Percentiles rank a stretch among this genome's conserved stretches.
These are phyloP conservation scores for Podospora comata DNA, from an alignment of 495 filamentous ascomycete species.

Conservation along the genomic window DNA sequence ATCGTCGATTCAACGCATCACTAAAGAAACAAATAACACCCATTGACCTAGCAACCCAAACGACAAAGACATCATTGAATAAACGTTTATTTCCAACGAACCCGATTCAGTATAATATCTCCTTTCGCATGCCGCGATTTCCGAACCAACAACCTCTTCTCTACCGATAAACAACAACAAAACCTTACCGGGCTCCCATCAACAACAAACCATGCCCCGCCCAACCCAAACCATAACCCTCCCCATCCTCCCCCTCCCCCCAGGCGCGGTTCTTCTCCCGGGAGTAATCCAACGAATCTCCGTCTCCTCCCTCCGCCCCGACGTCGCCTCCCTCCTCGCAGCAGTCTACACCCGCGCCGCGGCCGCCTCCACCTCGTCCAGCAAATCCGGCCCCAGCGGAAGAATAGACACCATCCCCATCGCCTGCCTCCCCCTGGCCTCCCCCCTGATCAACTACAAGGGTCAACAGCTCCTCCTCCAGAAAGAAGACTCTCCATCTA, in stretches of 20 bases:
- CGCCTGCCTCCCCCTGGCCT: conserved; percentile 76
- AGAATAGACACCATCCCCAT: conserved; percentile 64
- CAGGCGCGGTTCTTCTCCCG: conserved; percentile 73
- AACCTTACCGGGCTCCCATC: neutral
- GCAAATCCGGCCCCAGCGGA: conserved; percentile 44
- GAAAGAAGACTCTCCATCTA: conserved; percentile 41
- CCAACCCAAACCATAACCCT: conserved; percentile 46
- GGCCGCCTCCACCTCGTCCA: conserved; percentile 52
- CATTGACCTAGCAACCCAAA: neutral
- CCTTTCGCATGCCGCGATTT: neutral
- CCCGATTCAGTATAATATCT: neutral
- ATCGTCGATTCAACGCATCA: neutral
- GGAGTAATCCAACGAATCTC: conserved; percentile 74
- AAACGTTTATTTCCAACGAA: neutral
- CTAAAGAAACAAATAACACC: neutral
- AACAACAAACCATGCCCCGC: conserved; percentile 11
- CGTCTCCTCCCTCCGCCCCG: conserved; percentile 67
- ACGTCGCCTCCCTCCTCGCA: conserved; percentile 77
- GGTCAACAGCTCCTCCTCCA: conserved; percentile 67
- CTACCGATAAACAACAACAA: neutral
- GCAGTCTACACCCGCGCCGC: conserved; percentile 67
- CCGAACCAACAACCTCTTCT: neutral
- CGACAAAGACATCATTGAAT: neutral
- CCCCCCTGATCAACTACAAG: conserved; percentile 61
- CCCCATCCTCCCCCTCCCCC: conserved; percentile 72